Percentiles rank a stretch among this genome's conserved stretches.
Conservation (phyloP, 495 filamentous ascomycete genomes). For the Talaromyces adpressus region DNA sequence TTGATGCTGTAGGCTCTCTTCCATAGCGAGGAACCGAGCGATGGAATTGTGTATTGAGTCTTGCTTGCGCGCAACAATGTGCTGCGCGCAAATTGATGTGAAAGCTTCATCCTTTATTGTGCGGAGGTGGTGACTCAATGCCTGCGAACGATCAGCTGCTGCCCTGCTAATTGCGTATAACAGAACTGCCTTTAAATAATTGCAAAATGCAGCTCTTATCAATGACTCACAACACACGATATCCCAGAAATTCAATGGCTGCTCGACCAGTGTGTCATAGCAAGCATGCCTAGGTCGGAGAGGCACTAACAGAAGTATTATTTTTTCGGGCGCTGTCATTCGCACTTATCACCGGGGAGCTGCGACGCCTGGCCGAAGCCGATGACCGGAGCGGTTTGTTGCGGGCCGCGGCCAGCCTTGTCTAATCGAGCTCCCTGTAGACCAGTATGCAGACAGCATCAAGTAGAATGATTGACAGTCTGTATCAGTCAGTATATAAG, state of each 20-base stretch:
- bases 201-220: not conserved
- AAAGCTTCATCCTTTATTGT: constrained; percentile 24
- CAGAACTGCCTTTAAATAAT: not conserved
- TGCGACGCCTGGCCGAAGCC: not conserved
- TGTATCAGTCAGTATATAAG: not conserved
- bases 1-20: constrained; percentile 54
- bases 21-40: constrained; percentile 25
- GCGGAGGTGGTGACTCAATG: not conserved
- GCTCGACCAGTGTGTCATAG: not conserved
- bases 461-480: not conserved
- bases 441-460: not conserved
- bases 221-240: not conserved
- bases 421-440: not conserved
- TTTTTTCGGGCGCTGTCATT: not conserved
- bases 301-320: not conserved
- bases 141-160: not conserved
- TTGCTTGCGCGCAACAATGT: constrained; percentile 19
- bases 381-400: constrained; percentile 4
- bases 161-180: not conserved
- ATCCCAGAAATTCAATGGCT: not conserved
- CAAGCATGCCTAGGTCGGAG: not conserved
- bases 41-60: constrained; percentile 14
- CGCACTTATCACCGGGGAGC: not conserved
- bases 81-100: constrained; percentile 35
- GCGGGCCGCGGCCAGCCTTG: constrained; percentile 2